Evolutionary conservation across 1,284 basidiomycete genomes (phyloP).

Genomic region (Phaffia rhodozyma): DNA sequence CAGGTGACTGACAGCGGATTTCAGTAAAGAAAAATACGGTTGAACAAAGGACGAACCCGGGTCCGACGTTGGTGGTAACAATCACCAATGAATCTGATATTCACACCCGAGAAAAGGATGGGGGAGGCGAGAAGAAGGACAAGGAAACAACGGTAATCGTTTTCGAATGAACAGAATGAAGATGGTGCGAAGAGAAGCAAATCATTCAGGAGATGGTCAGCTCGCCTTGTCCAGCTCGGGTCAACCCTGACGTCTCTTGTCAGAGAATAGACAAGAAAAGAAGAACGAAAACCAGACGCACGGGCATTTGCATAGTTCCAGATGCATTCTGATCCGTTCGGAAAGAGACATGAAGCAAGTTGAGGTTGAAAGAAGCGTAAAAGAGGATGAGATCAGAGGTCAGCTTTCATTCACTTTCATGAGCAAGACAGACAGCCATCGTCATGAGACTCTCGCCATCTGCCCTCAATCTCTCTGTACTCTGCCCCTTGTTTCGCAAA

Average conservation of each 20-base stretch:
- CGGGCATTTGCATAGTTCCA: conserved; percentile 80
- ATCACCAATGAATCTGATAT: conserved; percentile 61
- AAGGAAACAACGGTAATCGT: background rate
- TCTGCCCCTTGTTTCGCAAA: too few species aligned
- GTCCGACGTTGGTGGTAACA: conserved; percentile 79
- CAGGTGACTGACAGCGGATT: background rate
- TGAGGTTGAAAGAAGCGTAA: background rate
- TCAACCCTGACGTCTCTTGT: too few species aligned
- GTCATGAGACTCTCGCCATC: too few species aligned
- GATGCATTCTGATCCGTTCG: conserved; percentile 49
- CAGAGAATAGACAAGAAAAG: too few species aligned
- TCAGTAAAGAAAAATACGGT: background rate
- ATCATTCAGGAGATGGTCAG: background rate
- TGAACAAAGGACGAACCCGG: conserved; percentile 35
- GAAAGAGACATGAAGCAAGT: background rate
- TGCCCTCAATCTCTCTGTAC: too few species aligned
- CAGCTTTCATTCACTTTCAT: background rate
- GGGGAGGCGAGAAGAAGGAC: background rate
- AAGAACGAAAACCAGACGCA: background rate
- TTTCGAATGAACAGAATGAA: background rate
- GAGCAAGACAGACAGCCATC: background rate
- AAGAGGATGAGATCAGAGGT: background rate
- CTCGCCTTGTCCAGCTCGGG: background rate
- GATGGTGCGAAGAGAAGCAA: background rate
- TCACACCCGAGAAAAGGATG: background rate